Evolutionary conservation across 192 early-diverging fungal genomes (phyloP).

Genomic region (Coemansia sp.): DNA sequence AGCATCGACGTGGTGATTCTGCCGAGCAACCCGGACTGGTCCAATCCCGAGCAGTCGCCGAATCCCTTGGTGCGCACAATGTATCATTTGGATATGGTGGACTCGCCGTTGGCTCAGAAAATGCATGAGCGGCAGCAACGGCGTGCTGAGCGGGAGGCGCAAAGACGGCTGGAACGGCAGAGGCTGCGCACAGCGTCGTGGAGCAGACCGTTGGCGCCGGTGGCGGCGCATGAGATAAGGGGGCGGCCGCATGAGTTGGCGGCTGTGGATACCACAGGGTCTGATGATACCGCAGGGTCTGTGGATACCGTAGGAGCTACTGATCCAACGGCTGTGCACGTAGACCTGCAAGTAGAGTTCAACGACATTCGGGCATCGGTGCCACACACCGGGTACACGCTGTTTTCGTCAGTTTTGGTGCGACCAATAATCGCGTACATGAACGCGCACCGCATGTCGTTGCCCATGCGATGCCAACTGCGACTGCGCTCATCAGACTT

Average conservation of each 20-base stretch:
- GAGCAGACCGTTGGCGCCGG: slow-evolving; percentile 42
- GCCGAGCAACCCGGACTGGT: slow-evolving; percentile 52
- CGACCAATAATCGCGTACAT: slow-evolving; percentile 93
- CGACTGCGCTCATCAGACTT: slow-evolving; percentile 80
- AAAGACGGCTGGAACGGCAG: slow-evolving; percentile 44
- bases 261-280: too few species aligned
- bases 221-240: slow-evolving; percentile 25
- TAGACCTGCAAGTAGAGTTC: slow-evolving; percentile 82
- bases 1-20: slow-evolving; percentile 62
- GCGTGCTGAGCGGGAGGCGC: slow-evolving; percentile 43
- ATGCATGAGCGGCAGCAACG: slow-evolving; percentile 37
- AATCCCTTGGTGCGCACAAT: slow-evolving; percentile 42
- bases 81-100: slow-evolving; percentile 43
- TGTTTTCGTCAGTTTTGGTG: slow-evolving; percentile 80
- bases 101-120: slow-evolving; percentile 37
- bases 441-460: slow-evolving; percentile 86
- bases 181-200: slow-evolving; percentile 48
- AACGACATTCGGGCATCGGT: slow-evolving; percentile 90
- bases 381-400: slow-evolving; percentile 64
- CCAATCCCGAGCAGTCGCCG: slow-evolving; percentile 39
- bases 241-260: slow-evolving; percentile 2
- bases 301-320: not conserved
- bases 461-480: slow-evolving; percentile 78
- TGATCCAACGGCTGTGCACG: slow-evolving; percentile 43
- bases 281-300: too few species aligned